phyloP scores from a whole-genome alignment of 495 filamentous ascomycete genomes.

The Penicillium bovifimosum region DNA sequence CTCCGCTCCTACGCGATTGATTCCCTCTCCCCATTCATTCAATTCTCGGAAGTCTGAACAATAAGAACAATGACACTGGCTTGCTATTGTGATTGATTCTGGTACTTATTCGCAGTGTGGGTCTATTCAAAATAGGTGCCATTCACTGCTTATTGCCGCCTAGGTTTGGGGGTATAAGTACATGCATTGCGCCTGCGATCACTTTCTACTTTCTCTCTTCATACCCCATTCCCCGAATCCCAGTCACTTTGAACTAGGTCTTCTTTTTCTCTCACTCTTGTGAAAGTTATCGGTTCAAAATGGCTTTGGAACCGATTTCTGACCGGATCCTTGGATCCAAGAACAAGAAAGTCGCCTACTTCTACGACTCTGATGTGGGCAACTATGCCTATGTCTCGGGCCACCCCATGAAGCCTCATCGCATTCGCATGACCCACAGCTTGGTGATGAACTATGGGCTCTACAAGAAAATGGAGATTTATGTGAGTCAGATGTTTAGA shows the following conservation, averaged over 20 bases:
- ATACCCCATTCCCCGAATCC: slow-evolving; percentile 7
- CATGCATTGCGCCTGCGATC: slow-evolving; percentile 6
- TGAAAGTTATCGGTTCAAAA: slow-evolving; percentile 13
- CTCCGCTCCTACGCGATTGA: slow-evolving; percentile 20
- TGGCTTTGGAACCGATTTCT: slow-evolving; percentile 44
- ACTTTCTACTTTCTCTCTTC: slow-evolving; percentile 7
- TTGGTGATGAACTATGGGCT: slow-evolving; percentile 98
- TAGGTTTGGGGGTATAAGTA: slow-evolving; percentile 1
- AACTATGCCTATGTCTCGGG: slow-evolving; percentile 97
- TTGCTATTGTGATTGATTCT: slow-evolving; percentile 6
- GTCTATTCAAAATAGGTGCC: slow-evolving; percentile 8
- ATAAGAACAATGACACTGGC: slow-evolving; percentile 19
- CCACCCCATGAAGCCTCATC: slow-evolving; percentile 99
- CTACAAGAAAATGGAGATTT: slow-evolving; percentile 99
- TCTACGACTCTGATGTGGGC: slow-evolving; percentile 96
- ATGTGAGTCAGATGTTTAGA: slow-evolving; percentile 56
- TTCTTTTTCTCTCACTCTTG: background rate
- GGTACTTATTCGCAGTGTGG: background rate
- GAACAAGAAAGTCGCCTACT: slow-evolving; percentile 84
- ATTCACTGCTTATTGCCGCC: background rate
- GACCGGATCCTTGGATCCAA: slow-evolving; percentile 42
- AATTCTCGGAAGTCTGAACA: slow-evolving; percentile 14
- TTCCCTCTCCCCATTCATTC: slow-evolving; percentile 17
- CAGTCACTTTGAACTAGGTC: background rate
- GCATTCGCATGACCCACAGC: slow-evolving; percentile 93